phyloP scores from a whole-genome alignment of 768 basidiomycete species.

The Astraeus odoratus region DNA sequence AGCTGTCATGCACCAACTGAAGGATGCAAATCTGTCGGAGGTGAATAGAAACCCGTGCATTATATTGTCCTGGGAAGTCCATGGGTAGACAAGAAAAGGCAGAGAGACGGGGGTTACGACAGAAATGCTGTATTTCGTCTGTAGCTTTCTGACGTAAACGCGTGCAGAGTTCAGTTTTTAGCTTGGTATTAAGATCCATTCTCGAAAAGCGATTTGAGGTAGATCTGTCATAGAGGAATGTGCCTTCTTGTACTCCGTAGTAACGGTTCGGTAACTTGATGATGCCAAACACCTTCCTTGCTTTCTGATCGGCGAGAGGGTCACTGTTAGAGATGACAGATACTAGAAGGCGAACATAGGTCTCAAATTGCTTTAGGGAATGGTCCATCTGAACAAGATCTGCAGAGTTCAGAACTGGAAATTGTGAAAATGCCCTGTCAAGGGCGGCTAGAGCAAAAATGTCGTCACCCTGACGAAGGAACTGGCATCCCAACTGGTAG shows the following conservation, averaged over 20 bases:
- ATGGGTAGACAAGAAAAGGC: not conserved
- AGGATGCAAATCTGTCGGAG: not conserved
- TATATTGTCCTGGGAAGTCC: not conserved
- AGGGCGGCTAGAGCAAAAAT: not conserved
- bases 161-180: not conserved
- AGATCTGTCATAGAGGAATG: not conserved
- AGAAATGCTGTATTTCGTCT: not conserved
- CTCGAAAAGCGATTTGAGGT: not conserved
- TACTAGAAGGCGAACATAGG: slow-evolving; percentile 27
- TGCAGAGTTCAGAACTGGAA: slow-evolving; percentile 4
- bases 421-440: not conserved
- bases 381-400: slow-evolving; percentile 27
- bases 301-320: slow-evolving; percentile 3
- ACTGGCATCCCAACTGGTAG: not conserved
- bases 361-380: slow-evolving; percentile 18
- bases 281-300: not conserved
- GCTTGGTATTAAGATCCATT: not conserved
- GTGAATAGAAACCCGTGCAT: not conserved
- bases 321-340: slow-evolving; percentile 34
- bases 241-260: not conserved
- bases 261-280: not conserved
- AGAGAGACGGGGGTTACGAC: not conserved
- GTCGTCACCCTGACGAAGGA: not conserved
- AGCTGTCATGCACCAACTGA: not conserved
- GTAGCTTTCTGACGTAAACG: not conserved